These are phyloP conservation scores for Pilatotrama ljubarskyi DNA, from an alignment of 768 basidiomycete genomes.

Conservation along the genomic window DNA sequence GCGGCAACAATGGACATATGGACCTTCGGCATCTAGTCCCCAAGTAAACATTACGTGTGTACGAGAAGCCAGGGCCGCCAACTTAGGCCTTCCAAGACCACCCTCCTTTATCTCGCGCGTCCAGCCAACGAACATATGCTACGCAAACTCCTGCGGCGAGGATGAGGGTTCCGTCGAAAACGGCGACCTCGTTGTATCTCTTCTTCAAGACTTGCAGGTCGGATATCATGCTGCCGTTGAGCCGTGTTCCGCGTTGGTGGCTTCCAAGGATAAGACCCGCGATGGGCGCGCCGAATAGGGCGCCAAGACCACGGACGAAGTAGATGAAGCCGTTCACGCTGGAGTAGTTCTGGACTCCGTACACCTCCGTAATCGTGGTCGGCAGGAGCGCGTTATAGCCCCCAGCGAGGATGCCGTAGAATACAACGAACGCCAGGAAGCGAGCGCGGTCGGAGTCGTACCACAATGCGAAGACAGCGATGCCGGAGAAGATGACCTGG, in stretches of 20 bases:
- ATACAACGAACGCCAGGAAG: conserved; percentile 41
- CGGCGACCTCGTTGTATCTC: conserved; percentile 40
- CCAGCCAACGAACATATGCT: conserved; percentile 43
- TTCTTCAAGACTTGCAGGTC: conserved; percentile 22
- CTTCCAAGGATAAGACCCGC: conserved; percentile 42
- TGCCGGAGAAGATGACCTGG: conserved; percentile 41
- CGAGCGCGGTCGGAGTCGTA: conserved; percentile 38
- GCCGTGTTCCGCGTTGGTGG: conserved; percentile 26
- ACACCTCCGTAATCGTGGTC: conserved; percentile 45
- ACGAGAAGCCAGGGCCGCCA: not conserved
- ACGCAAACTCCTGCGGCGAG: conserved; percentile 40
- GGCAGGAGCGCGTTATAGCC: conserved; percentile 48
- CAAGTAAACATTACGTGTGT: conserved; percentile 10
- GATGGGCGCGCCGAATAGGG: conserved; percentile 43
- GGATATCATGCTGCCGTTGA: not conserved
- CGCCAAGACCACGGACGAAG: conserved; percentile 43
- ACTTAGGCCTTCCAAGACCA: conserved; percentile 43
- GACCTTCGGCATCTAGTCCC: not conserved
- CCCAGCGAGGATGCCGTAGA: conserved; percentile 45
- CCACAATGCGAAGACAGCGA: conserved; percentile 45
- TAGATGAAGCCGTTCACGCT: conserved; percentile 44
- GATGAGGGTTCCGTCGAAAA: conserved; percentile 40
- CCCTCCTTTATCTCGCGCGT: conserved; percentile 40
- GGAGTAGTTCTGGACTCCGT: conserved; percentile 44
- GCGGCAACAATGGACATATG: not conserved